Percentiles rank a stretch among this genome's conserved stretches.
Evolutionary conservation across 1,139 yeast species (phyloP).

Genomic region (Blastobotrys illinoisensis): DNA sequence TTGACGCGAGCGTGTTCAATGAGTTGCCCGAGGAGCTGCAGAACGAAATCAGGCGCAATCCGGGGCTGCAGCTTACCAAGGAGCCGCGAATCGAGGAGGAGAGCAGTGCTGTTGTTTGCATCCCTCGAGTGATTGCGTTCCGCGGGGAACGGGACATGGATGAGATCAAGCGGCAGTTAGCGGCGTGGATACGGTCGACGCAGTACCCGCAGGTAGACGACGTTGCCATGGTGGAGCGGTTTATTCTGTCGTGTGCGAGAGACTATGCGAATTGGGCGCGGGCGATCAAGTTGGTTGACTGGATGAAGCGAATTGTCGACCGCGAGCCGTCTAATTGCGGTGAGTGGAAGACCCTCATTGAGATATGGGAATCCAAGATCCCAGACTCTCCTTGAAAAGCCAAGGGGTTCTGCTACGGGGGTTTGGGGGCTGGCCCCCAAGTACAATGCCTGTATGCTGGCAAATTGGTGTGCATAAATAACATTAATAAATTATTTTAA

Average conservation of each 20-base stretch:
- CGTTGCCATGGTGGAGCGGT: conserved; percentile 28
- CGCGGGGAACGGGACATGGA: not conserved
- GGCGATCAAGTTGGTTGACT: conserved; percentile 16
- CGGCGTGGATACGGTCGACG: conserved; percentile 48
- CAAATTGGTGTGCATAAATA: not conserved
- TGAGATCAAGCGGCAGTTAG: not conserved
- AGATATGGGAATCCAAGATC: not conserved
- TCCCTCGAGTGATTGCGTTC: not conserved
- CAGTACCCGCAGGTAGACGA: conserved; percentile 53
- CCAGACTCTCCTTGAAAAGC: not conserved
- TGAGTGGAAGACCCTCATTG: not conserved
- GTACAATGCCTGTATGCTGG: not conserved
- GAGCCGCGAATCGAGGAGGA: not conserved
- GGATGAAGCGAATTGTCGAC: conserved; percentile 14
- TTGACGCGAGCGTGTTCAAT: conserved; percentile 12
- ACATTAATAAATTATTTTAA: not conserved
- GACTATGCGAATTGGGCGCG: conserved; percentile 24
- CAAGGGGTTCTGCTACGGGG: not conserved
- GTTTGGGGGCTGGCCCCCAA: not conserved
- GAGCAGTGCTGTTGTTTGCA: not conserved
- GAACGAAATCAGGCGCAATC: conserved; percentile 6
- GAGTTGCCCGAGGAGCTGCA: conserved; percentile 16
- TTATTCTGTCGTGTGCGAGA: conserved; percentile 14
- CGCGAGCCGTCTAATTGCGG: not conserved
- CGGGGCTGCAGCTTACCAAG: not conserved